A percentile compares a stretch with the other conserved stretches of the same genome.
phyloP scores from a whole-genome alignment of 202 grass and related monocot genomes.

The Zoysia matrella region DNA sequence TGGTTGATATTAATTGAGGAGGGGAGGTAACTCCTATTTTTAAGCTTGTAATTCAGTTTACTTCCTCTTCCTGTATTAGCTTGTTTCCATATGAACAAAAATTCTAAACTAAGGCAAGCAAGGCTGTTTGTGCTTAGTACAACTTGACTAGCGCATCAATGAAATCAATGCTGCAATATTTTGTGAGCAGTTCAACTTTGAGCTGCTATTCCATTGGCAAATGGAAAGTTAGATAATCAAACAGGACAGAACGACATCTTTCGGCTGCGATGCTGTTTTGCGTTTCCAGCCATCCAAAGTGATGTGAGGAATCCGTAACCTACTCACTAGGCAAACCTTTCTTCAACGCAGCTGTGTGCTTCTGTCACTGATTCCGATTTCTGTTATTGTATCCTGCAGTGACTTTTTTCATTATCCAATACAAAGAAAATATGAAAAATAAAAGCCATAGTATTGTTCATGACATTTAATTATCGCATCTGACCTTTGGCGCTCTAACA shows the following conservation, averaged over 20 bases:
- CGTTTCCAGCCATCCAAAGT: constrained; percentile 38
- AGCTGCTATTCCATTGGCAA: neutral
- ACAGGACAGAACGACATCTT: neutral
- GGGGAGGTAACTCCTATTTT: no score
- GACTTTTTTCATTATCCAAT: neutral
- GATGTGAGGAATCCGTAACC: constrained; percentile 6
- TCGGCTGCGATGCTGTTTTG: neutral
- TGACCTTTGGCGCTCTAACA: no score
- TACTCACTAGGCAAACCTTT: constrained; percentile 25
- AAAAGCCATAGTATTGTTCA: no score
- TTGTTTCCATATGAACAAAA: neutral
- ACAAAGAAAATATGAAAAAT: no score
- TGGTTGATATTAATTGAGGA: no score
- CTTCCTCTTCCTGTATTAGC: neutral
- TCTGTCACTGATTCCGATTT: neutral
- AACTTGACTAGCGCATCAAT: neutral
- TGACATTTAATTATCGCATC: no score
- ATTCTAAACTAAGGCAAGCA: neutral
- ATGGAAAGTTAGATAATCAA: neutral
- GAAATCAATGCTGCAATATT: neutral
- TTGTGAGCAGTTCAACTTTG: neutral
- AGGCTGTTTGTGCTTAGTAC: neutral
- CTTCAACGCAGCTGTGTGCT: neutral
- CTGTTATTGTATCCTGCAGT: neutral
- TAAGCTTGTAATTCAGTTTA: no score